Percentiles rank a stretch among this genome's conserved stretches.
phyloP scores from a whole-genome alignment of 148 eudicot genomes.

The Rheum nobile region DNA sequence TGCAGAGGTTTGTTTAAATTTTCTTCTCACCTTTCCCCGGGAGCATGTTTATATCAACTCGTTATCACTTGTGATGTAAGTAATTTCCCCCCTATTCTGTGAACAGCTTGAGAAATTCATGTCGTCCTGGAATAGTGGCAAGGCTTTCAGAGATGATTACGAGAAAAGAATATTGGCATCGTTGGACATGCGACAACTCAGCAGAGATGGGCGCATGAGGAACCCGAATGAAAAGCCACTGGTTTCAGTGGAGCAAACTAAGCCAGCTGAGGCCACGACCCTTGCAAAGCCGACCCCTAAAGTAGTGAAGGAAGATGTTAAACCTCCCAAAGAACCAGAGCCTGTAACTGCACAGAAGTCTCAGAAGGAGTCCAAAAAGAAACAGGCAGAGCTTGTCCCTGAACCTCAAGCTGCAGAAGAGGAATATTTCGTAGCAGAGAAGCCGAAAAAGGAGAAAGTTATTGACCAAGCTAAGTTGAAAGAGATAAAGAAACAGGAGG shows the following conservation, averaged over 20 bases:
- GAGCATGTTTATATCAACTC: neutral
- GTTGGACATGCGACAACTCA: conserved; percentile 59
- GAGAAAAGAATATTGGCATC: conserved; percentile 59
- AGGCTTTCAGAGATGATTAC: conserved; percentile 67
- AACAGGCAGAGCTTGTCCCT: conserved; percentile 15
- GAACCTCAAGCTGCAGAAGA: conserved; percentile 12
- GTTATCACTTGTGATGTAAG: neutral
- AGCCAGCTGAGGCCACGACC: conserved; percentile 20
- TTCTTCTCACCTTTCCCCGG: neutral
- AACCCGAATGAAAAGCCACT: conserved; percentile 80
- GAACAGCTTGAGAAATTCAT: conserved; percentile 61
- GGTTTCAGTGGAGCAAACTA: conserved; percentile 24
- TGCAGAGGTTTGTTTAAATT: conserved; percentile 24
- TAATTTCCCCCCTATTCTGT: too few relatives aligned
- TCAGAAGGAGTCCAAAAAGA: conserved; percentile 38
- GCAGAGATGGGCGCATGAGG: conserved; percentile 73
- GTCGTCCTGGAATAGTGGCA: conserved; percentile 54
- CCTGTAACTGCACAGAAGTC: conserved; percentile 23
- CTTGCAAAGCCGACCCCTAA: conserved; percentile 21
- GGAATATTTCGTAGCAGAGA: conserved; percentile 28
- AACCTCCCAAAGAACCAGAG: conserved; percentile 15
- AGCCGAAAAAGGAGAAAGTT: conserved; percentile 17
- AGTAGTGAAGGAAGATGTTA: conserved; percentile 38
- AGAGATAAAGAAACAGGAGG: conserved; percentile 66
- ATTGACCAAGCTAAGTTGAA: conserved; percentile 52